Conservation (phyloP, 2,329 filamentous ascomycete genomes). For the Aurifilum marmelostoma region DNA sequence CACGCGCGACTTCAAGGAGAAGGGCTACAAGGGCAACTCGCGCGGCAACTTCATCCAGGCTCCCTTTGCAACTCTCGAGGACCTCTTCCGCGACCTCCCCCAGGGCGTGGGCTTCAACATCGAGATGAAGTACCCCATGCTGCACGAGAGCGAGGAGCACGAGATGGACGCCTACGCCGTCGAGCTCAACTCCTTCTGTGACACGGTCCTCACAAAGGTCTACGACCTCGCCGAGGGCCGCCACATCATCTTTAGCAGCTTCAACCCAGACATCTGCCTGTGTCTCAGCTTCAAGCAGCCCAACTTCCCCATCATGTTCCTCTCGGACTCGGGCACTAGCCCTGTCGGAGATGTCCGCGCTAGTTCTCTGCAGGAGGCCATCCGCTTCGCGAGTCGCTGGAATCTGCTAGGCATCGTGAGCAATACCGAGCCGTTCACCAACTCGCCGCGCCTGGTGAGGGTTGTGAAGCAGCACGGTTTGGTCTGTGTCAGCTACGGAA, state of each 20-base stretch:
- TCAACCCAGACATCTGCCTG: conserved; percentile 96
- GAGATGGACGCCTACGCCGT: conserved; percentile 97
- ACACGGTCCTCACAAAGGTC: conserved; percentile 86
- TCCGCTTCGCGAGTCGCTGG: conserved; percentile 93
- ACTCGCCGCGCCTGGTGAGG: conserved; percentile 83
- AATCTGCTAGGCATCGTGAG: conserved; percentile 91
- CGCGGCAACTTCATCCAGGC: conserved; percentile 94
- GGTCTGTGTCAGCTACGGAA: conserved; percentile 94
- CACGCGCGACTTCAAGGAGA: conserved; percentile 90
- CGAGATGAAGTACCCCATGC: conserved; percentile 99
- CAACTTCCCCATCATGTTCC: conserved; percentile 91
- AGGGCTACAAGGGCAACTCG: conserved; percentile 94
- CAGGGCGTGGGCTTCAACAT: conserved; percentile 93
- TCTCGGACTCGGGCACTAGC: conserved; percentile 84
- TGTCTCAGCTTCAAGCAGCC: conserved; percentile 96
- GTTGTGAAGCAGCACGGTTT: conserved; percentile 94
- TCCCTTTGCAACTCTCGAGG: conserved; percentile 92
- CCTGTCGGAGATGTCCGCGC: conserved; percentile 87
- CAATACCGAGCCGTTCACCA: conserved; percentile 84
- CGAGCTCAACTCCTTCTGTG: conserved; percentile 94
- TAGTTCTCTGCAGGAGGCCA: conserved; percentile 89
- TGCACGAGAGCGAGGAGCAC: conserved; percentile 91
- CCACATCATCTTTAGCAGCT: conserved; percentile 96
- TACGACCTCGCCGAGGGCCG: conserved; percentile 81
- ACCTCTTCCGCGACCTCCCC: conserved; percentile 85